Conservation (phyloP, 1,284 basidiomycete genomes). For the Flammula alnicola region DNA sequence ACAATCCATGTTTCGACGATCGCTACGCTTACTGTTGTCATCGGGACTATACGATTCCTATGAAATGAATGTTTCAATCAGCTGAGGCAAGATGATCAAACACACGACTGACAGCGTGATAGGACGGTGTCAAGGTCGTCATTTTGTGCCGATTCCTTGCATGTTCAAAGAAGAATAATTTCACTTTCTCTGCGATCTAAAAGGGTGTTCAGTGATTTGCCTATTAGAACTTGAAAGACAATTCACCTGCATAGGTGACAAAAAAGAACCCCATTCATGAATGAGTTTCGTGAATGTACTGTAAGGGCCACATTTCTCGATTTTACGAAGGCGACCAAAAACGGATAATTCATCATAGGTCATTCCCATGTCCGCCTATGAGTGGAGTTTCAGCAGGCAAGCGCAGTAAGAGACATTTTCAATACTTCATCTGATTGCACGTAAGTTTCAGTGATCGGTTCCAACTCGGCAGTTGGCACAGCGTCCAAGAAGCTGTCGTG, state of each 20-base stretch:
- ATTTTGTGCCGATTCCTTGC: constrained; percentile 99
- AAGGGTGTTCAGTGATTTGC: neutral
- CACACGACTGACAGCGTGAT: constrained; percentile 80
- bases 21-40: constrained; percentile 80
- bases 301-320: constrained; percentile 97
- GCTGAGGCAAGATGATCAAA: neutral
- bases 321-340: constrained; percentile 92
- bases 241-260: constrained; percentile 80
- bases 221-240: neutral
- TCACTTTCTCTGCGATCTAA: constrained; percentile 96
- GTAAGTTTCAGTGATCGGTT: constrained; percentile 93
- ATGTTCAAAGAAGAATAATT: constrained; percentile 96
- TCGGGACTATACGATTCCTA: constrained; percentile 96
- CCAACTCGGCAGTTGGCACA: constrained; percentile 93
- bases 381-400: neutral
- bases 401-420: constrained; percentile 1
- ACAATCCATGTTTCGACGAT: neutral
- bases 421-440: constrained; percentile 96
- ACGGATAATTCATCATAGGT: constrained; percentile 97
- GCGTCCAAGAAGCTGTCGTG: constrained; percentile 85
- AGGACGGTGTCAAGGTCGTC: constrained; percentile 96
- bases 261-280: constrained; percentile 86
- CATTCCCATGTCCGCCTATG: constrained; percentile 96
- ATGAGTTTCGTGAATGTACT: constrained; percentile 95
- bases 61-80: constrained; percentile 11